A percentile compares a stretch with the other conserved stretches of the same genome.
Conservation (phyloP, 805 yeast genomes). For the Wickerhamia fluorescens region DNA sequence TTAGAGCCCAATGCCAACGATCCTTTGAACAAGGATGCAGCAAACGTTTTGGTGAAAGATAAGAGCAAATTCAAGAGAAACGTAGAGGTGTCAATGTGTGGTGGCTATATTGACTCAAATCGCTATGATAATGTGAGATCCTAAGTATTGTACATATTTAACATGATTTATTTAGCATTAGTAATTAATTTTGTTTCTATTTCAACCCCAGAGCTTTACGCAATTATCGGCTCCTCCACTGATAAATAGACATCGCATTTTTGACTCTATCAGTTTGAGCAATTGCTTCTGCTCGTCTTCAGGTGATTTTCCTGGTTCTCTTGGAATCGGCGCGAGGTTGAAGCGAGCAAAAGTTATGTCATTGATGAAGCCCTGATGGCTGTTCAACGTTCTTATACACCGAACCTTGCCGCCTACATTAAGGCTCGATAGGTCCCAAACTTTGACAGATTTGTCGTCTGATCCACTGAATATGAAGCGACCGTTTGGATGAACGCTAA, state of each 20-base stretch:
- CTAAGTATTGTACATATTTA: too few species aligned
- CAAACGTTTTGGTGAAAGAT: slow-evolving; percentile 41
- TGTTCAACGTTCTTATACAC: slow-evolving; percentile 42
- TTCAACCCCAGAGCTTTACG: slow-evolving; percentile 48
- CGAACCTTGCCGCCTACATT: slow-evolving; percentile 36
- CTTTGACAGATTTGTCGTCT: slow-evolving; percentile 69
- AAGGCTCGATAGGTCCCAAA: slow-evolving; percentile 62
- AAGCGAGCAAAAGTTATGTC: slow-evolving; percentile 50
- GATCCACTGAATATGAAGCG: slow-evolving; percentile 60
- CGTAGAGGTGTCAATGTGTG: slow-evolving; percentile 63
- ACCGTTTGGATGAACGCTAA: slow-evolving; percentile 72
- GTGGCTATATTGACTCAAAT: slow-evolving; percentile 46
- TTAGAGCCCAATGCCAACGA: slow-evolving; percentile 88
- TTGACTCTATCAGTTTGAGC: slow-evolving; percentile 28
- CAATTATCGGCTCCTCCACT: slow-evolving; percentile 59
- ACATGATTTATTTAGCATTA: too few species aligned
- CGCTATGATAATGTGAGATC: slow-evolving; percentile 6
- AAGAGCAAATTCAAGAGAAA: slow-evolving; percentile 42
- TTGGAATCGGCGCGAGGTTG: slow-evolving; percentile 8
- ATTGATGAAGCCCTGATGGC: slow-evolving; percentile 75
- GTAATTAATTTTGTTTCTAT: too few species aligned
- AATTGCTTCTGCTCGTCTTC: slow-evolving; percentile 18
- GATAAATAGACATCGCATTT: slow-evolving; percentile 55
- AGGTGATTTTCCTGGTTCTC: slow-evolving; percentile 3
- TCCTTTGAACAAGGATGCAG: slow-evolving; percentile 90